phyloP scores from a whole-genome alignment of 768 basidiomycete species.

The Termitomyces sp. region DNA sequence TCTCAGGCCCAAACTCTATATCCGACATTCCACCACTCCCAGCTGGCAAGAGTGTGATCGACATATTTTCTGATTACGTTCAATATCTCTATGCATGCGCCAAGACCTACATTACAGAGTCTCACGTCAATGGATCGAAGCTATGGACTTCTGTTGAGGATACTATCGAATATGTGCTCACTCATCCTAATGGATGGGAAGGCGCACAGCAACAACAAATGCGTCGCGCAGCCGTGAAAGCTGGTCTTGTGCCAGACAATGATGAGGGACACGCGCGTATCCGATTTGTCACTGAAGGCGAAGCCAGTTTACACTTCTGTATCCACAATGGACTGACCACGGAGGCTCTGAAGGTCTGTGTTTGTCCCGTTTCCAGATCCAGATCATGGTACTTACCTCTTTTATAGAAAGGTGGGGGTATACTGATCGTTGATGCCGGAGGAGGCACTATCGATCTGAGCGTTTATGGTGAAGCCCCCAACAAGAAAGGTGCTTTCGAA shows the following conservation, averaged over 20 bases:
- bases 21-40: neutral
- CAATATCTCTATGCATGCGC: neutral
- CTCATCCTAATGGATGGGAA: neutral
- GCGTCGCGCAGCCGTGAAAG: neutral
- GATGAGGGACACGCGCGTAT: conserved; percentile 33
- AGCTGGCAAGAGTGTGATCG: neutral
- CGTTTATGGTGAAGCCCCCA: neutral
- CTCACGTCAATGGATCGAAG: neutral
- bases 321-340: conserved; percentile 34
- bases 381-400: neutral
- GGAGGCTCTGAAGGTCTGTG: conserved; percentile 24
- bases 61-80: neutral
- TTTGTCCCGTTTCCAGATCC: neutral
- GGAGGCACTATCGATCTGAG: neutral
- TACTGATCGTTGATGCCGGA: neutral
- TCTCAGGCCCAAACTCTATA: neutral
- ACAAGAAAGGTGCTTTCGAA: neutral
- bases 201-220: neutral
- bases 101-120: neutral
- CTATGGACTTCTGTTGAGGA: neutral
- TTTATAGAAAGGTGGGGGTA: neutral
- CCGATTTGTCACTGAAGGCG: conserved; percentile 53
- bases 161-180: neutral
- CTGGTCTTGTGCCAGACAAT: neutral
- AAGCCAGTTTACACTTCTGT: conserved; percentile 53